A percentile compares a stretch with the other conserved stretches of the same genome.
Evolutionary conservation across 176 grass and related monocot species (phyloP).

Genomic region (Aegilops umbellulata): DNA sequence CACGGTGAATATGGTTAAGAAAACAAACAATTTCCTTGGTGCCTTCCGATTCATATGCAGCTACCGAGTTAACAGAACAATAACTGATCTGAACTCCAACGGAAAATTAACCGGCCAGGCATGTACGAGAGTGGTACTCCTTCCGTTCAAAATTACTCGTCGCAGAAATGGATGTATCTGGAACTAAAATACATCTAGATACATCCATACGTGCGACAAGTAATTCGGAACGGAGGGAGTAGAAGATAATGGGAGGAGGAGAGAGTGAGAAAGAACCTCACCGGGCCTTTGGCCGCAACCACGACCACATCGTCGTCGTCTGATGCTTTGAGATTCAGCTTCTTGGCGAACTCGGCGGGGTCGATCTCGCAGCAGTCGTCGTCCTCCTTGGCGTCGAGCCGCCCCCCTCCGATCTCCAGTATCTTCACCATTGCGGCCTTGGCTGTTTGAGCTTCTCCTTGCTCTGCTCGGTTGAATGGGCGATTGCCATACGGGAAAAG

Average conservation of each 20-base stretch:
- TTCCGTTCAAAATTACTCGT: too few relatives aligned
- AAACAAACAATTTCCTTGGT: background rate
- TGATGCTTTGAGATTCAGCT: slow-evolving; percentile 13
- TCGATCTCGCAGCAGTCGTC: slow-evolving; percentile 58
- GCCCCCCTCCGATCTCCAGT: background rate
- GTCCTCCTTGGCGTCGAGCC: background rate
- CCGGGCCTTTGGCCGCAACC: slow-evolving; percentile 41
- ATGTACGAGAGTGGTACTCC: background rate
- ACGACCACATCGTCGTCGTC: slow-evolving; percentile 56
- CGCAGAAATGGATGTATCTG: too few relatives aligned
- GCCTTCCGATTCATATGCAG: background rate
- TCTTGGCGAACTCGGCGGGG: slow-evolving; percentile 30
- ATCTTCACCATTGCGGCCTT: slow-evolving; percentile 23
- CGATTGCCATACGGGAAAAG: background rate
- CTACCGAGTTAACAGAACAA: background rate
- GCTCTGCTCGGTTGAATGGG: background rate
- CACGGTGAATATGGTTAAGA: background rate
- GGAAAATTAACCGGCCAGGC: background rate
- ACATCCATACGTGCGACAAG: too few relatives aligned
- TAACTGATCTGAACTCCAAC: background rate
- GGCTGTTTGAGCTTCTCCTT: background rate
- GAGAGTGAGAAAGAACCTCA: background rate
- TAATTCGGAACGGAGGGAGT: too few relatives aligned
- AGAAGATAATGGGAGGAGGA: background rate
- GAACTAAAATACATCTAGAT: too few relatives aligned